Percentiles rank a stretch among this genome's conserved stretches.
Conservation (phyloP, 495 filamentous ascomycete species). For the Aspergillus sclerotioniger region DNA sequence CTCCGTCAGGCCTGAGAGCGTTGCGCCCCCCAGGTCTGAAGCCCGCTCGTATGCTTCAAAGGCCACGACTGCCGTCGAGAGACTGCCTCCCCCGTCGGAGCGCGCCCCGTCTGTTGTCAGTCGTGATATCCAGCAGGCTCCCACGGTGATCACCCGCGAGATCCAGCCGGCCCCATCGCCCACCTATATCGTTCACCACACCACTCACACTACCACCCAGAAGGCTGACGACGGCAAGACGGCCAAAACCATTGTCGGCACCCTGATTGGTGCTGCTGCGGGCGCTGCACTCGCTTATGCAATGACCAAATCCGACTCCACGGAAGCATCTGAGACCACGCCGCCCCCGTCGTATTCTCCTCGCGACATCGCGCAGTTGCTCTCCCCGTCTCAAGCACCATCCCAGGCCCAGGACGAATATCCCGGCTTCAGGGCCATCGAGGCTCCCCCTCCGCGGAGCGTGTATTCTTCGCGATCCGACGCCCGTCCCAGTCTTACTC, state of each 20-base stretch:
- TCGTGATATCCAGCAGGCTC: constrained; percentile 26
- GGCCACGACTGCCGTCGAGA: constrained; percentile 30
- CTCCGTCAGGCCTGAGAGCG: constrained; percentile 31
- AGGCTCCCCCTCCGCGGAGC: constrained; percentile 42
- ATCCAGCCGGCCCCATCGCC: constrained; percentile 28
- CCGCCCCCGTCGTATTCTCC: constrained; percentile 27
- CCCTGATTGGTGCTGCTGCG: constrained; percentile 72
- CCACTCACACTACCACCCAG: constrained; percentile 27
- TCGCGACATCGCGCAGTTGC: constrained; percentile 30
- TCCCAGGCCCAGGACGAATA: constrained; percentile 24
- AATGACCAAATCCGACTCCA: constrained; percentile 55
- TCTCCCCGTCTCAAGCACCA: constrained; percentile 27
- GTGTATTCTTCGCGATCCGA: constrained; percentile 35
- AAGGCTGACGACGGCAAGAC: constrained; percentile 40
- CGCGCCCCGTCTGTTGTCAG: constrained; percentile 28
- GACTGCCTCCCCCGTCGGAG: constrained; percentile 21
- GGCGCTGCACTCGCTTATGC: constrained; percentile 75
- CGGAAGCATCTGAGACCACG: constrained; percentile 21
- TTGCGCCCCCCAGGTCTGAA: constrained; percentile 30
- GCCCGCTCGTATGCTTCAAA: constrained; percentile 31
- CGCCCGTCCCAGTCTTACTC: constrained; percentile 30
- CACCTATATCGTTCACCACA: constrained; percentile 30
- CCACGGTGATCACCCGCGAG: constrained; percentile 32
- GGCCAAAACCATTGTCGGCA: constrained; percentile 64
- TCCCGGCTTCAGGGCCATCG: constrained; percentile 36